Evolutionary conservation across 2,329 filamentous ascomycete genomes (phyloP).

Genomic region (Curvularia verruculosa): DNA sequence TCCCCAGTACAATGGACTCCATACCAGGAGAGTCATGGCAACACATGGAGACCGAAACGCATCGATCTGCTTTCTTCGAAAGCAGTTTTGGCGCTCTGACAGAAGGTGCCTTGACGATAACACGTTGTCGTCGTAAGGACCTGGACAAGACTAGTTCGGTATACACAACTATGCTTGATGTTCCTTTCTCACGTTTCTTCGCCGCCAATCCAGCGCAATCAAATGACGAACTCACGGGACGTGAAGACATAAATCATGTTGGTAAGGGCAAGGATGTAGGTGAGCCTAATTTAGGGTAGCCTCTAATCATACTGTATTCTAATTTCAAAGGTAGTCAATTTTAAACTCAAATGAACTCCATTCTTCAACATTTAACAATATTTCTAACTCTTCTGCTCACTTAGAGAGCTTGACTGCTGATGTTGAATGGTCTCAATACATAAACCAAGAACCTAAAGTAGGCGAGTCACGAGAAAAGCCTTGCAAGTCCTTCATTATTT

Average conservation of each 20-base stretch:
- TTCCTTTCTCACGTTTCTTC: slow-evolving; percentile 52
- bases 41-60: slow-evolving; percentile 6
- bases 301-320: slow-evolving; percentile 7
- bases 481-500: neutral
- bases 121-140: slow-evolving; percentile 9
- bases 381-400: neutral
- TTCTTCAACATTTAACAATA: neutral
- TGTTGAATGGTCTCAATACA: neutral
- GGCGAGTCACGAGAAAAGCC: neutral
- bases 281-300: slow-evolving; percentile 15
- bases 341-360: slow-evolving; percentile 2
- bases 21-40: slow-evolving; percentile 35
- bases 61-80: slow-evolving; percentile 28
- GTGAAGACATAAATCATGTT: neutral
- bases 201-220: slow-evolving; percentile 1
- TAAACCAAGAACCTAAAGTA: neutral
- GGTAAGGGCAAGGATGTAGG: slow-evolving; percentile 13
- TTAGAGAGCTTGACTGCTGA: neutral
- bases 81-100: slow-evolving; percentile 68
- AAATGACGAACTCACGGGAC: neutral
- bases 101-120: slow-evolving; percentile 56
- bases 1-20: slow-evolving; percentile 54
- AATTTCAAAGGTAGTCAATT: slow-evolving; percentile 14
- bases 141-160: slow-evolving; percentile 8
- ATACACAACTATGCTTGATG: slow-evolving; percentile 56